A percentile compares a stretch with the other conserved stretches of the same genome.
These are phyloP conservation scores for Canna indica DNA, from an alignment of 176 grass and related monocot genomes.

Conservation along the genomic window DNA sequence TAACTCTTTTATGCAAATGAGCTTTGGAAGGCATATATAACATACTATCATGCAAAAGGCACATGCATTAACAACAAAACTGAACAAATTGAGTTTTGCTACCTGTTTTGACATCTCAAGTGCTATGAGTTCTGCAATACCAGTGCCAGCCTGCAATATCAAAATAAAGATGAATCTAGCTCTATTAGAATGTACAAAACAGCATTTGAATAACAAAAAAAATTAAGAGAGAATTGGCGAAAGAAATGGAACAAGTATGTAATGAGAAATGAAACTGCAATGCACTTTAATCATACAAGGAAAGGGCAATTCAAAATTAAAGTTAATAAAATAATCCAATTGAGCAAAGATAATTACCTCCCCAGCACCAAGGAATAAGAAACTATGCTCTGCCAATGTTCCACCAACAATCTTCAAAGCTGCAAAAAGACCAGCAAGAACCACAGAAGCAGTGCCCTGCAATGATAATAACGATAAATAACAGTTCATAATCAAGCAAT, in stretches of 20 bases:
- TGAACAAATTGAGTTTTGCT: slow-evolving; percentile 11
- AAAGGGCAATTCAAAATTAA: too few relatives aligned
- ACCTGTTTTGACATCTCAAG: slow-evolving; percentile 97
- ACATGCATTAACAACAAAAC: neutral
- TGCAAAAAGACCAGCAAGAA: slow-evolving; percentile 81
- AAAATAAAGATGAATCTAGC: neutral
- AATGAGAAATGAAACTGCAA: too few relatives aligned
- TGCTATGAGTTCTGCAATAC: slow-evolving; percentile 92
- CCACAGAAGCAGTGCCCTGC: slow-evolving; percentile 85
- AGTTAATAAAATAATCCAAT: neutral
- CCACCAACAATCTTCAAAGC: slow-evolving; percentile 69
- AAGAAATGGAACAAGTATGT: too few relatives aligned
- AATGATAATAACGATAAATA: slow-evolving; percentile 9
- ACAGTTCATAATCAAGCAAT: slow-evolving; percentile 1
- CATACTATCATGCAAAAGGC: neutral
- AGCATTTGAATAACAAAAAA: neutral
- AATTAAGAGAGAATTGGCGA: neutral
- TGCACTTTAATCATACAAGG: too few relatives aligned
- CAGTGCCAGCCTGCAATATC: slow-evolving; percentile 72
- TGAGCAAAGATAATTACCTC: slow-evolving; percentile 39
- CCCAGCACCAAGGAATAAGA: slow-evolving; percentile 95
- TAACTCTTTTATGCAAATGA: neutral
- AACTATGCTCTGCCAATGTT: slow-evolving; percentile 70
- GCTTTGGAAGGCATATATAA: too few relatives aligned
- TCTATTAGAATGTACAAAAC: neutral